These are phyloP conservation scores for Debaryomyces sp. DNA, from an alignment of 1,139 yeast species.

Conservation along the genomic window DNA sequence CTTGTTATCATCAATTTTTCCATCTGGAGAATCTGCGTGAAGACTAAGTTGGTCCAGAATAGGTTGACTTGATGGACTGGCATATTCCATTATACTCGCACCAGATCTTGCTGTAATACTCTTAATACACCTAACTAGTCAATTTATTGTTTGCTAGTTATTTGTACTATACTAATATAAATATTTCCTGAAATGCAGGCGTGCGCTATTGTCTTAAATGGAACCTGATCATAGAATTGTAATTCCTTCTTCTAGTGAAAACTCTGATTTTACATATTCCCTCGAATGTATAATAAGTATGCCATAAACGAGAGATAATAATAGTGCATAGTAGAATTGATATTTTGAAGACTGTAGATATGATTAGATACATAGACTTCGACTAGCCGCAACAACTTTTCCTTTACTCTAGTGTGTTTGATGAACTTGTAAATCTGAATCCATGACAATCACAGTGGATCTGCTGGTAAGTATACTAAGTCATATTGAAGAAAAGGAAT, in stretches of 20 bases:
- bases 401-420: no score
- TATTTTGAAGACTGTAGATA: neutral
- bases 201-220: neutral
- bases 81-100: neutral
- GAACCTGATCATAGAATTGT: neutral
- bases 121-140: neutral
- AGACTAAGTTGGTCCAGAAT: neutral
- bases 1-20: conserved; percentile 14
- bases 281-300: neutral
- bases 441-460: no score
- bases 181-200: neutral
- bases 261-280: neutral
- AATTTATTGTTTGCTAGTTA: neutral
- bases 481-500: no score
- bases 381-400: no score
- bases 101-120: neutral
- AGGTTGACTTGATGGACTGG: neutral
- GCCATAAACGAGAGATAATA: neutral
- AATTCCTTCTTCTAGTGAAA: neutral
- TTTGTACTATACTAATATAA: neutral
- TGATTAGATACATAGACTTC: neutral
- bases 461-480: no score
- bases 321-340: neutral
- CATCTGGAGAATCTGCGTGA: neutral
- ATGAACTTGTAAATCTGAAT: no score